These are phyloP conservation scores for Salisapilia sapeloensis DNA, from an alignment of 352 stramenopile genomes.

Conservation along the genomic window DNA sequence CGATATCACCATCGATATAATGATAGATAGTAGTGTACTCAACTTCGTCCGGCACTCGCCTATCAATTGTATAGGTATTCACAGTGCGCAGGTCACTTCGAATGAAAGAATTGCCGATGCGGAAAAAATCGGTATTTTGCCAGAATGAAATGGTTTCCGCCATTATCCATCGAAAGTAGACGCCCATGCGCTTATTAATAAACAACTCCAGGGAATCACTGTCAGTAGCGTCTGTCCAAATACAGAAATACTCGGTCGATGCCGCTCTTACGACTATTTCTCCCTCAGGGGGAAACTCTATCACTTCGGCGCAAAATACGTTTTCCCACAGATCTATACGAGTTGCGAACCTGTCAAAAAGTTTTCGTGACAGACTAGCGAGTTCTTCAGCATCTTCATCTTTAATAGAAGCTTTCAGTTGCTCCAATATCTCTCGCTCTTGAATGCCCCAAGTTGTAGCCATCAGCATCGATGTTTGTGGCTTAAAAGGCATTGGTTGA, in stretches of 20 bases:
- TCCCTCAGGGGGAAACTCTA: background rate
- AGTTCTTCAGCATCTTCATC: no score
- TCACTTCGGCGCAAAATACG: slow-evolving; percentile 6
- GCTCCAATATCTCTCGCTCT: no score
- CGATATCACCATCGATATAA: slow-evolving; percentile 4
- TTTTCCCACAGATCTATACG: slow-evolving; percentile 7
- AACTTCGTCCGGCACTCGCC: no score
- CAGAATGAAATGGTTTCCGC: slow-evolving; percentile 6
- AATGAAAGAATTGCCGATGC: slow-evolving; percentile 5
- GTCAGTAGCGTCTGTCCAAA: slow-evolving; percentile 4
- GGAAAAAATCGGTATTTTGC: slow-evolving; percentile 8
- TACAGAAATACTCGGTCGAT: slow-evolving; percentile 5
- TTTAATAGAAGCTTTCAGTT: no score
- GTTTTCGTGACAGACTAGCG: no score
- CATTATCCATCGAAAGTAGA: slow-evolving; percentile 6
- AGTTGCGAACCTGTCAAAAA: slow-evolving; percentile 4
- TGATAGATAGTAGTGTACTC: slow-evolving; percentile 3
- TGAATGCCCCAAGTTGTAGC: no score
- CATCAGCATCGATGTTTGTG: slow-evolving; percentile 3
- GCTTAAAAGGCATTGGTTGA: slow-evolving; percentile 1
- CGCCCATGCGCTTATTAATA: slow-evolving; percentile 1
- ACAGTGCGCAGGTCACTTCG: slow-evolving; percentile 4
- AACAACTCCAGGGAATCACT: slow-evolving; percentile 3
- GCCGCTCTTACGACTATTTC: background rate
- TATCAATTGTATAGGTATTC: no score